phyloP scores from a whole-genome alignment of 352 stramenopile genomes.

The Globisporangium spiculum region DNA sequence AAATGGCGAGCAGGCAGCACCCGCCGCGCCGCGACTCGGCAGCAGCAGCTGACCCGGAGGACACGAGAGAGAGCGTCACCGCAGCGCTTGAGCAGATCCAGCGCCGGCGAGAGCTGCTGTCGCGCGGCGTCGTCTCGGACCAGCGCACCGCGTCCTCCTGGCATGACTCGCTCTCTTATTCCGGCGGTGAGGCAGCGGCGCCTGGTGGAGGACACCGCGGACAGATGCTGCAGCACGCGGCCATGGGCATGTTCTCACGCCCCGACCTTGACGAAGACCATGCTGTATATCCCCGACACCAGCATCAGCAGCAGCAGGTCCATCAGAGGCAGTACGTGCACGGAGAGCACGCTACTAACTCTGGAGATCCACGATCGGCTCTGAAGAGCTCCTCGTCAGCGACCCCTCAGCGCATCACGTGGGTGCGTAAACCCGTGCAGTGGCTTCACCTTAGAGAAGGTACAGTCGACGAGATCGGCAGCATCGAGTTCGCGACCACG shows the following conservation, averaged over 20 bases:
- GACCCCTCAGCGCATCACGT: conserved; percentile 17
- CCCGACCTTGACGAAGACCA: neutral
- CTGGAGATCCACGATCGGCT: neutral
- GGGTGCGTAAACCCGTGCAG: conserved; percentile 20
- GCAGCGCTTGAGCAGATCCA: conserved; percentile 23
- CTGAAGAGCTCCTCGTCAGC: neutral
- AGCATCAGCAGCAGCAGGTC: neutral
- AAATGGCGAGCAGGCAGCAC: neutral
- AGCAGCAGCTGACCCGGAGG: neutral
- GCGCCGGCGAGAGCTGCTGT: conserved; percentile 16
- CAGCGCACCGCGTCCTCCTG: neutral
- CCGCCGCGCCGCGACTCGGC: neutral
- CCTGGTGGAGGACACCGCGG: neutral
- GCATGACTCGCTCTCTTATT: neutral
- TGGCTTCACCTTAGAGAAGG: conserved; percentile 8
- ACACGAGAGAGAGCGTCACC: conserved; percentile 2
- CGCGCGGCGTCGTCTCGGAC: conserved; percentile 11
- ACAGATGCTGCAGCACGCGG: conserved; percentile 7
- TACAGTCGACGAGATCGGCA: conserved; percentile 12
- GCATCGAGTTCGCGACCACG: conserved; percentile 26
- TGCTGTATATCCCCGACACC: neutral
- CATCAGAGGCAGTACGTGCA: neutral
- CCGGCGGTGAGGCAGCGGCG: neutral
- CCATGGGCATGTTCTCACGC: conserved; percentile 2
- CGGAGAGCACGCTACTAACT: neutral